A percentile compares a stretch with the other conserved stretches of the same genome.
Conservation (phyloP, 2,329 filamentous ascomycete genomes). For the Ophiocordyceps camponoti-leonardi region DNA sequence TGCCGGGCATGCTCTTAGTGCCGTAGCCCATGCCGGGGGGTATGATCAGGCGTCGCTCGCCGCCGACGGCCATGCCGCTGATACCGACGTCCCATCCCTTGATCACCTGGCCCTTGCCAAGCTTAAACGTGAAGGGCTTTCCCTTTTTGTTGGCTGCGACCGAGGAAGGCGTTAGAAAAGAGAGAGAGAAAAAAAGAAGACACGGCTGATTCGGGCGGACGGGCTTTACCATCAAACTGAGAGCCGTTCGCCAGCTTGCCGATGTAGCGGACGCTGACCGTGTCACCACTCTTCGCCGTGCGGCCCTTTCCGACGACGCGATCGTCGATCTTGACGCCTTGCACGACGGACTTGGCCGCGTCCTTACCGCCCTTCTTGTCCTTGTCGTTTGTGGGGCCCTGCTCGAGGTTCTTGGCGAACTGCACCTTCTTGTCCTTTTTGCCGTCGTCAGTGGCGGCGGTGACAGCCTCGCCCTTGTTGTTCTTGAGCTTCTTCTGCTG, state of each 20-base stretch:
- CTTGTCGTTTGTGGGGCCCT: constrained; percentile 61
- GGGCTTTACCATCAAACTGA: constrained; percentile 70
- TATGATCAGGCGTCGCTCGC: constrained; percentile 83
- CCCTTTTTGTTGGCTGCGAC: constrained; percentile 87
- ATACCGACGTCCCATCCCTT: constrained; percentile 97
- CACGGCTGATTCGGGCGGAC: background rate
- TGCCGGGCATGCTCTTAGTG: constrained; percentile 63
- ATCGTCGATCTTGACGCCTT: constrained; percentile 88
- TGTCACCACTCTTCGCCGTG: constrained; percentile 77
- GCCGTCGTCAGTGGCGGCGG: constrained; percentile 38
- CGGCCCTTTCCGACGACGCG: constrained; percentile 80
- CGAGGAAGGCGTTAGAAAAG: background rate
- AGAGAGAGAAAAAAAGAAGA: no score
- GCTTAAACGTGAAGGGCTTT: constrained; percentile 91
- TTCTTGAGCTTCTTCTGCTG: constrained; percentile 97
- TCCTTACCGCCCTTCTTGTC: constrained; percentile 23
- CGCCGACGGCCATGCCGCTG: constrained; percentile 79
- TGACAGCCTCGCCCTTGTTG: constrained; percentile 80
- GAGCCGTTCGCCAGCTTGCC: constrained; percentile 92
- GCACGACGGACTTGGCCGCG: constrained; percentile 49
- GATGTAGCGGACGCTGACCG: constrained; percentile 90
- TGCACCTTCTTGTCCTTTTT: constrained; percentile 82
- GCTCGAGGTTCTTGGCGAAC: constrained; percentile 97
- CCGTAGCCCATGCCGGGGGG: constrained; percentile 82
- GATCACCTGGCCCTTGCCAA: constrained; percentile 89